Base-by-base conservation (phyloP, 2,329 filamentous ascomycete species). In the Lachnellula hyalina region DNA sequence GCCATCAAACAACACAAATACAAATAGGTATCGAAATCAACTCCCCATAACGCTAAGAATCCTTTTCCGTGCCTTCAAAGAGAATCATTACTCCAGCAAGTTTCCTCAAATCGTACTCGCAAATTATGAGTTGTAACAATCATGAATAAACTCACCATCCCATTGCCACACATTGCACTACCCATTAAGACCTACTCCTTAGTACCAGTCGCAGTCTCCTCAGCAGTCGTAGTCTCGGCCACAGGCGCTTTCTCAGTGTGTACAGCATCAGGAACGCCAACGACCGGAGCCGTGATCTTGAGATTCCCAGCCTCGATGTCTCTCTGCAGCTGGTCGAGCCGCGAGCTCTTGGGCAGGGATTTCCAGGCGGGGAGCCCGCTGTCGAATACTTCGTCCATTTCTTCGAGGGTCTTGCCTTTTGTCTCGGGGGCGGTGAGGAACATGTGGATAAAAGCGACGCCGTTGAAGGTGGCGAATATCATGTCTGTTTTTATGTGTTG, bases 391-490 rank as follows among this genome's bases (percentile, higher is more conserved):
- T 82, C 81, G 61, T 89, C 86, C 69, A 90, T 85, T 67, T 92
- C 87, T 66, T 92, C 88, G 1, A 92, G 80, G 0, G 86, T 87
- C 71, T 84, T 88, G 12, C 86, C 86, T 40, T 83, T 81, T 0
- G 87, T 90, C 71, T 90, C 77, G 0, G 85, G 86, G 62, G 82
- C 83, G 15, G 77, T 70, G 60, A 91, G 75, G 68, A 82, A 81
- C 65, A 88, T 83, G 68, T 90, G 86, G 50, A 90, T 68, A 41
- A 84, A 83, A 64, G 87, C 87, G 5, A 77, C 76, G 1, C 77
- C 77, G 67, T 87, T 88, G 75, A 90, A 90, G 15, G 83, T 78
- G 12, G 79, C 89, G 66, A 93, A 93, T 60, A 93, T 77, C 70
- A 91, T 81, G 71, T 91, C 44, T 53, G 23, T 25, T 9, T 34